Conservation (phyloP, 1,284 basidiomycete genomes). For the Naganishia albida region DNA sequence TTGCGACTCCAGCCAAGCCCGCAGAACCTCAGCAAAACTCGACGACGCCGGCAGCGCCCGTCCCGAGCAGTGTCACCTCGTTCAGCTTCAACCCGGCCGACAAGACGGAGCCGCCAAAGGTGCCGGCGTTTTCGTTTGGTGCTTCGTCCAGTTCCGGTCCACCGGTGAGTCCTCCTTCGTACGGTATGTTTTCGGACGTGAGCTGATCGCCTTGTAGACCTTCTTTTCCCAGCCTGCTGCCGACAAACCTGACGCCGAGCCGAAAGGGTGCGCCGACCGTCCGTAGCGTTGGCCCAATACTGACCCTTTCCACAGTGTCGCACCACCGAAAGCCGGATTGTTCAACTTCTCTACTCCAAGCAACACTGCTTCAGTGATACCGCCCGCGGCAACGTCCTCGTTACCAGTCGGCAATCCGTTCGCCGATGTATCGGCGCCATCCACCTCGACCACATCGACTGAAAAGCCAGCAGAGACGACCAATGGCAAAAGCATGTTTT, state of each 20-base stretch:
- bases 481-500: not conserved
- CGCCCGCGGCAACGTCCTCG: conserved; percentile 2
- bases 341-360: conserved; percentile 21
- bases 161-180: not conserved
- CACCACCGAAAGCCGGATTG: conserved; percentile 14
- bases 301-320: conserved; percentile 2
- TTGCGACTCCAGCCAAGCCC: conserved; percentile 20
- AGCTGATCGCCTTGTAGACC: not conserved
- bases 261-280: conserved; percentile 15
- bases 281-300: not conserved
- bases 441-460: not conserved
- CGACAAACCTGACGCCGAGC: conserved; percentile 4
- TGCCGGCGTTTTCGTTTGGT: conserved; percentile 17
- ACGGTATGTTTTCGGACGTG: too few species aligned
- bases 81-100: conserved; percentile 14
- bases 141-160: conserved; percentile 6
- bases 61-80: not conserved
- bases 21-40: not conserved
- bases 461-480: not conserved
- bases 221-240: not conserved
- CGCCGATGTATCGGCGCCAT: conserved; percentile 5
- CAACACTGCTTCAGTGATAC: not conserved
- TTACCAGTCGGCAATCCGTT: conserved; percentile 23
- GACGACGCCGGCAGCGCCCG: conserved; percentile 10
- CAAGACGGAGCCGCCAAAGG: not conserved